phyloP scores from a whole-genome alignment of 2,329 filamentous ascomycete species.

The Trichophaea hybrida region DNA sequence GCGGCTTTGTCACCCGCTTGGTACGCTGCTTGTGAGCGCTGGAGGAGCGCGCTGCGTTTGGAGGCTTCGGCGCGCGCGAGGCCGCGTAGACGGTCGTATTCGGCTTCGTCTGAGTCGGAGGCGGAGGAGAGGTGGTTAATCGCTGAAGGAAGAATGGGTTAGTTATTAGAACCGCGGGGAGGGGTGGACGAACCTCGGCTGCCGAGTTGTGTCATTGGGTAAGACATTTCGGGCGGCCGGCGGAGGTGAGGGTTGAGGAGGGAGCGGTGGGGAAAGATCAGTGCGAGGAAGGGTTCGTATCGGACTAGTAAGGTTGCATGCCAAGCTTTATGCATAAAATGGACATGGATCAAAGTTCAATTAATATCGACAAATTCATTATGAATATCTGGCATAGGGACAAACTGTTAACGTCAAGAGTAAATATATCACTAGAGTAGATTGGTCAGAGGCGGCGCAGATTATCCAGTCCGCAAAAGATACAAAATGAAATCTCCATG shows the following conservation, averaged over 20 bases:
- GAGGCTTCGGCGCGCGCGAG: constrained; percentile 66
- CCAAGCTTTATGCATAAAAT: no score
- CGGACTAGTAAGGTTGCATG: no score
- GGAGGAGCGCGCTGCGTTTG: constrained; percentile 65
- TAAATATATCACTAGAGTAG: no score
- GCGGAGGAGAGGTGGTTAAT: constrained; percentile 54
- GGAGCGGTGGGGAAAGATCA: background rate
- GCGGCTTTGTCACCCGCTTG: constrained; percentile 61
- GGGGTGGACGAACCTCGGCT: constrained; percentile 22
- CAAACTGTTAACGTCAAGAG: no score
- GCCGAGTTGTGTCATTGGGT: constrained; percentile 25
- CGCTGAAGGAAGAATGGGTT: constrained; percentile 30
- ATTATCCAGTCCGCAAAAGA: no score
- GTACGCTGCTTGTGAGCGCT: constrained; percentile 69
- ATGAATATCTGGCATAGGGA: no score
- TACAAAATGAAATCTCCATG: no score
- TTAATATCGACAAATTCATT: no score
- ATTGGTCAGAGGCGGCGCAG: no score
- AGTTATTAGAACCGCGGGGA: constrained; percentile 6
- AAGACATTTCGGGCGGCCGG: constrained; percentile 13
- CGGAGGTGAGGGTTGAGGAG: background rate
- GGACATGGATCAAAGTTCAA: no score
- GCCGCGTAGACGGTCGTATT: constrained; percentile 83
- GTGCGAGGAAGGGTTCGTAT: no score
- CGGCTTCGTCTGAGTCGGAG: constrained; percentile 55